Base-by-base conservation (phyloP, 768 basidiomycete genomes). In the Serpula lacrymans region DNA sequence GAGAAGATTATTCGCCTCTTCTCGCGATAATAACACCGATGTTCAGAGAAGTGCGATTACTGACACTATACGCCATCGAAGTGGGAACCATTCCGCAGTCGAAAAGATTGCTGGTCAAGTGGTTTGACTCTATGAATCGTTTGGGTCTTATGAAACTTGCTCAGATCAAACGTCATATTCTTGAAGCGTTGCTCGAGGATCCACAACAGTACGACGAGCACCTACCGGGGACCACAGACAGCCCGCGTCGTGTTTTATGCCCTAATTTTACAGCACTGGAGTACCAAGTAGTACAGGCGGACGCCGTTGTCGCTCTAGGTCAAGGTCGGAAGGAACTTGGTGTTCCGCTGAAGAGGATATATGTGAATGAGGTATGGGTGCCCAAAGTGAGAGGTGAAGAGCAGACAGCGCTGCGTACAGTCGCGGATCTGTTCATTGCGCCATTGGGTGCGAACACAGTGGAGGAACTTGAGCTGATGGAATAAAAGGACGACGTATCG, bases 91-190 rank as follows among this genome's bases (percentile, higher is more conserved):
- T 52, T 7, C 37, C 42, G 37, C 17, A 30, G 20, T 65, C 62
- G 16, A 47, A 43, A 34, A 37, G 49, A 32, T 40, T 57, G 28
- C 53, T 81, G 48, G 59, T 76, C 30, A 65, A 62, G 27, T 81
- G 77, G 71, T 57, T 85, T 22, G 59, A 72, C 34, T 74, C 80
- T 16, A 77, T 84, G 71, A 81, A 81, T 8, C 55, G 65, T 20
- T 51, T 86, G 16, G 60, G 51, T 29, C 78, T 72, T 51, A 59
- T 77, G 22, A 71, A 77, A 16, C 50, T 81, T 17, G 67, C 72
- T n/a, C 64, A 65, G 32, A 55, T 78, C 27, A 62, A 63, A 33
- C 41, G 54, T 23, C 49, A 59, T 16, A 53, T 82, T 32, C 65
- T 82, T 37, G 60, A 72, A 3, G 48, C 69, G n/a, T 77, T 84